Evolutionary conservation across 1,284 basidiomycete genomes (phyloP), one percentile per base, ranked within the genome.

Genomic region (Phaffia rhodozyma): DNA sequence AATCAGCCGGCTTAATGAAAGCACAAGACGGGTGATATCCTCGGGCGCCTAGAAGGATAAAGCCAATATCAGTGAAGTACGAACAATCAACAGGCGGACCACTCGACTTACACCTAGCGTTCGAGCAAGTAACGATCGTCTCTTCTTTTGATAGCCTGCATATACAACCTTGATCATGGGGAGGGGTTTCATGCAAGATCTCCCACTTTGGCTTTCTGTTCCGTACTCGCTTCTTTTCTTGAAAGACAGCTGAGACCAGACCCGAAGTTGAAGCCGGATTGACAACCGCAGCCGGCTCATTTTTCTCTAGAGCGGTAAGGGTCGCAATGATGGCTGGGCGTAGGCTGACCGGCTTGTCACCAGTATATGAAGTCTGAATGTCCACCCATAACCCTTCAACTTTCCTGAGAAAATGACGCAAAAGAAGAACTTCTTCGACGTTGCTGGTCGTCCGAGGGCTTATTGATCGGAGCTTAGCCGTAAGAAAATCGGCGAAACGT

Each of bases 401-500:
- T 50, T 62, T 62, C 5, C 61, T 54, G n/a, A 56, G 53, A n/a
- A 55, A 55, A 25, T 62, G 61, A 16, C 47, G 32, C 5, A 62
- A 54, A 48, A 55, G 25, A 7, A n/a, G 54, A 49, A 56, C 21
- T 55, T 62, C 52, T 54, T 21, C 54, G 16, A 16, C 38, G 16
- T 43, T 43, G 38, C 38, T 43, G 38, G 38, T 43, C 13, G 38
- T 43, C 16, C 38, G 38, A 43, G 38, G 38, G 38, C 38, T 43
- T 5, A 43, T 27, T 27, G 29, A 29, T 53, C 30, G 52, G 9
- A 56, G n/a, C 27, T 32, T 32, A 27, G 5, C 7, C 11, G n/a
- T 27, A 16, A 30, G 51, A 18, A n/a, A 23, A n/a, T 72, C 69
- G 47, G 67, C 66, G 62, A 72, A 73, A 3, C 68, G 66, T 21